Evolutionary conservation across 208 protist species (phyloP).

Genomic region (Leishmania arabica): DNA sequence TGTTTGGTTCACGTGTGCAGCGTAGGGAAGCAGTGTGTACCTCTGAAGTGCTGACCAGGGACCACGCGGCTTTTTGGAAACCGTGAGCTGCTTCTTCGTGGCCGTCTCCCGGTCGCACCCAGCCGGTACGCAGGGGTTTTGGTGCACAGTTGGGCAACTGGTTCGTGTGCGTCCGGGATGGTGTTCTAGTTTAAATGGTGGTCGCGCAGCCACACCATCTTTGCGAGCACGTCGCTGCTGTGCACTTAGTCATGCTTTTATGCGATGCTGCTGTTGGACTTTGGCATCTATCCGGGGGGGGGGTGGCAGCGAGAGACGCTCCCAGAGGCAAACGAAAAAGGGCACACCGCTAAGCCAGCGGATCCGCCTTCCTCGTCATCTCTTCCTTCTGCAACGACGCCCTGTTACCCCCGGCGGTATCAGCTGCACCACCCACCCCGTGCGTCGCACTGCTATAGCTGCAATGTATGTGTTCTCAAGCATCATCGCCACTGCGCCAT

Average conservation of each 20-base stretch:
- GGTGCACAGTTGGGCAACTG: slow-evolving; percentile 23
- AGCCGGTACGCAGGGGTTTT: slow-evolving; percentile 40
- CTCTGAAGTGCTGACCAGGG: background rate
- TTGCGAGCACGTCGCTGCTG: slow-evolving; percentile 14
- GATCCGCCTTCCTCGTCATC: slow-evolving; percentile 1
- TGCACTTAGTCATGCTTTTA: slow-evolving; percentile 24
- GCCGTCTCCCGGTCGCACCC: slow-evolving; percentile 24
- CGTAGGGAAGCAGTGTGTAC: background rate
- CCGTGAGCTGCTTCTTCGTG: slow-evolving; percentile 12
- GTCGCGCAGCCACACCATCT: slow-evolving; percentile 11
- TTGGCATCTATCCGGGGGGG: slow-evolving; percentile 55
- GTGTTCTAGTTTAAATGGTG: slow-evolving; percentile 27
- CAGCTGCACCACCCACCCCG: slow-evolving; percentile 54
- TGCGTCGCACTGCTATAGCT: slow-evolving; percentile 77
- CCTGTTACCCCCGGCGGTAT: slow-evolving; percentile 61
- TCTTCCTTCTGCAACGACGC: background rate
- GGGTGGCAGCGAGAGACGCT: slow-evolving; percentile 8
- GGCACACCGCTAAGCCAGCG: background rate
- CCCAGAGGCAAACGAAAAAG: background rate
- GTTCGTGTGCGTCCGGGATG: slow-evolving; percentile 4
- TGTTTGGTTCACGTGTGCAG: background rate
- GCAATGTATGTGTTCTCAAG: slow-evolving; percentile 78
- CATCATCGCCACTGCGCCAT: slow-evolving; percentile 87
- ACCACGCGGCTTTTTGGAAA: slow-evolving; percentile 8
- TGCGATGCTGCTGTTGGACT: slow-evolving; percentile 38